phyloP scores from a whole-genome alignment of 2,329 filamentous ascomycete species.

The Cladosporium austrohemisphaericum region DNA sequence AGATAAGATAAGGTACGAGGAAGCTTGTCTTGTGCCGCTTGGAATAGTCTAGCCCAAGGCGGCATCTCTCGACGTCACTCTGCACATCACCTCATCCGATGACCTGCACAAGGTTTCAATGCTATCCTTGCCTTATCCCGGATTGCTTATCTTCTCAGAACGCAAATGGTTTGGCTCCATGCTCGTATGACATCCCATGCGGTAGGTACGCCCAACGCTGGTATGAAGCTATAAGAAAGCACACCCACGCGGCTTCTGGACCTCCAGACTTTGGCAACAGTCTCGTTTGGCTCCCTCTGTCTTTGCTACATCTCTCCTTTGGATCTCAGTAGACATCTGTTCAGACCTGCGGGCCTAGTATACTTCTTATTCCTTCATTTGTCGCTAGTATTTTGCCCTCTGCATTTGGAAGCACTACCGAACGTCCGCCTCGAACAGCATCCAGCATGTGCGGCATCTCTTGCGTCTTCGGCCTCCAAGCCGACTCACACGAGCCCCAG shows the following conservation, averaged over 20 bases:
- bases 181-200: background rate
- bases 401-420: background rate
- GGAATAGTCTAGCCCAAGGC: conserved; percentile 3
- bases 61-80: conserved; percentile 12
- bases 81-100: conserved; percentile 9
- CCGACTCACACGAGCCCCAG: background rate
- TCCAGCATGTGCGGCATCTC: conserved; percentile 30
- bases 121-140: conserved; percentile 2
- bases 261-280: background rate
- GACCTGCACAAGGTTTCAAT: background rate
- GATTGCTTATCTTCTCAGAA: conserved; percentile 4
- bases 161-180: conserved; percentile 3
- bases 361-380: background rate
- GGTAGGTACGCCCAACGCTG: background rate
- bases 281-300: background rate
- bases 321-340: background rate
- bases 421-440: background rate
- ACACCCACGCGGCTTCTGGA: background rate
- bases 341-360: background rate
- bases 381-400: background rate
- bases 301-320: background rate
- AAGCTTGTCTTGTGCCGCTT: conserved; percentile 9
- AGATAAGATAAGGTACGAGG: conserved; percentile 3
- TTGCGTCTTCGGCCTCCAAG: conserved; percentile 25
- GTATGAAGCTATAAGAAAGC: background rate